A percentile compares a stretch with the other conserved stretches of the same genome.
phyloP scores from a whole-genome alignment of 2,329 filamentous ascomycete species.

The Herpotrichia juniperi region DNA sequence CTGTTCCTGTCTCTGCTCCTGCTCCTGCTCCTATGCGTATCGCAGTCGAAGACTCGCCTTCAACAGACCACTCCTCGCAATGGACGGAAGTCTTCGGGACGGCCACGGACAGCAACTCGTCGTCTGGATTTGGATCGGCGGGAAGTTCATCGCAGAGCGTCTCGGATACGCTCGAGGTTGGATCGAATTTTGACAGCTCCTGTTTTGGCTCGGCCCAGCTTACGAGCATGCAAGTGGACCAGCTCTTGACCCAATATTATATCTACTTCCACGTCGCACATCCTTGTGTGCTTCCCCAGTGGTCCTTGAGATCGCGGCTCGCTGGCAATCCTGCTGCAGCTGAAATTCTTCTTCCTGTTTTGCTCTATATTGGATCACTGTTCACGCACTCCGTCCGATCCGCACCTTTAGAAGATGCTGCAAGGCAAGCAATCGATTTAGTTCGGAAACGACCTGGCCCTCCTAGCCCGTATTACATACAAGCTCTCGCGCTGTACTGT shows the following conservation, averaged over 20 bases:
- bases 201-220: neutral
- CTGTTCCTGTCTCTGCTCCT: constrained; percentile 3
- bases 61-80: constrained; percentile 5
- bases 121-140: constrained; percentile 5
- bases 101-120: constrained; percentile 6
- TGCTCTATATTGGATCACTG: constrained; percentile 60
- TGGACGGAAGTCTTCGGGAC: constrained; percentile 3
- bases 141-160: constrained; percentile 17
- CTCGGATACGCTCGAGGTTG: constrained; percentile 12
- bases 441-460: constrained; percentile 7
- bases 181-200: neutral
- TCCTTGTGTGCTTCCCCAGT: constrained; percentile 25
- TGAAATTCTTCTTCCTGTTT: constrained; percentile 46
- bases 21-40: neutral
- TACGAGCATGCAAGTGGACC: constrained; percentile 13
- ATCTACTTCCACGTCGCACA: constrained; percentile 24
- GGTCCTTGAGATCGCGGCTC: constrained; percentile 14
- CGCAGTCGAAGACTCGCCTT: neutral
- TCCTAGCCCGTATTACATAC: constrained; percentile 62
- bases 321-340: constrained; percentile 6
- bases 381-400: constrained; percentile 52
- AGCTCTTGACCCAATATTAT: constrained; percentile 25
- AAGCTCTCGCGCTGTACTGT: constrained; percentile 75
- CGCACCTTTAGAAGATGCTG: constrained; percentile 42
- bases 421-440: constrained; percentile 14